phyloP scores from a whole-genome alignment of 1,284 basidiomycete species.

The Boletus smithii region DNA sequence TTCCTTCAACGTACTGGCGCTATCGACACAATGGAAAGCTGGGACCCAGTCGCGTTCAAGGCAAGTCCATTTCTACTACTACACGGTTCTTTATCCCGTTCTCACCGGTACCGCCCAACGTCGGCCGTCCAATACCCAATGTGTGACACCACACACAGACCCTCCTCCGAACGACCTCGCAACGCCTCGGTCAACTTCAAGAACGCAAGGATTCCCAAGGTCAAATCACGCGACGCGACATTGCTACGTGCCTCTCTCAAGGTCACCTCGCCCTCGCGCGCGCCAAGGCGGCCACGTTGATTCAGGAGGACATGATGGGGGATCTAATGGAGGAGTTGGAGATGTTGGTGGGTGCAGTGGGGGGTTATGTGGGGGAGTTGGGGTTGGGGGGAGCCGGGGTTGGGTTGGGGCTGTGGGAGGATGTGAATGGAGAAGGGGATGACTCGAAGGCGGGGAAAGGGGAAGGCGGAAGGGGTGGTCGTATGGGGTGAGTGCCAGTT shows the following conservation, averaged over 20 bases:
- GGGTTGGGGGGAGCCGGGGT: not conserved
- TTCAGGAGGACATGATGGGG: conserved; percentile 58
- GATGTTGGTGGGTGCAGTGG: conserved; percentile 59
- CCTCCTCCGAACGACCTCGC: conserved; percentile 60
- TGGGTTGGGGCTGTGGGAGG: conserved; percentile 7
- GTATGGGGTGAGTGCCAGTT: conserved; percentile 19
- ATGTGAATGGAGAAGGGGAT: not conserved
- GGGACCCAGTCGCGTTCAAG: conserved; percentile 49
- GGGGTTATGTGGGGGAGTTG: conserved; percentile 57
- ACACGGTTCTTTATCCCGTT: not conserved
- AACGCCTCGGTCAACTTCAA: conserved; percentile 65
- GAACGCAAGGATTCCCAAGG: conserved; percentile 63
- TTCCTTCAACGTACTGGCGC: no score
- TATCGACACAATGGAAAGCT: conserved; percentile 30
- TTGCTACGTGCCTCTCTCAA: conserved; percentile 61
- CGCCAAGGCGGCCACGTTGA: conserved; percentile 62
- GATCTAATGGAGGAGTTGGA: conserved; percentile 63
- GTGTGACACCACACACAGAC: no score
- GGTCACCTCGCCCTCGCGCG: conserved; percentile 60
- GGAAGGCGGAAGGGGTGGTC: not conserved
- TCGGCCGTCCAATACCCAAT: not conserved
- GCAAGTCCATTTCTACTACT: conserved; percentile 29
- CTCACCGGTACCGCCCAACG: not conserved
- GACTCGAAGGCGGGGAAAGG: not conserved
- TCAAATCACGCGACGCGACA: conserved; percentile 59